Conservation (phyloP, 2,329 filamentous ascomycete genomes). For the Neoarthrinium moseri region DNA sequence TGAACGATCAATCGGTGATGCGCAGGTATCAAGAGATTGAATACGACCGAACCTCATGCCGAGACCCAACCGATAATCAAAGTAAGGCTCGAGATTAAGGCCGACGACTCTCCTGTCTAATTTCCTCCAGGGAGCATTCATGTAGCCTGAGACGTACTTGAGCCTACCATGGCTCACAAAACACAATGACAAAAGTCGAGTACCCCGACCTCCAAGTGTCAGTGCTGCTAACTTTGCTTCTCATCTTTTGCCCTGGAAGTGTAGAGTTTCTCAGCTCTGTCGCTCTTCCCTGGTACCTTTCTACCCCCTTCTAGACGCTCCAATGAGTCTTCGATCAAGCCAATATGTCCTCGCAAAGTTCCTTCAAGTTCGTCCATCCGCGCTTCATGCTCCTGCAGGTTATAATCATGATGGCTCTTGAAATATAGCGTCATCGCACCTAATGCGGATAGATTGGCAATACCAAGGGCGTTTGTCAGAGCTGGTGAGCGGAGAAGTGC, state of each 20-base stretch:
- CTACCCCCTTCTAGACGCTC: neutral
- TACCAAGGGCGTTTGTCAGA: conserved; percentile 1
- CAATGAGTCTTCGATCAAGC: conserved; percentile 3
- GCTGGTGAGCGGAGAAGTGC: conserved; percentile 1
- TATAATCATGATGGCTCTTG: conserved; percentile 6
- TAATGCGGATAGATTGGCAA: conserved; percentile 1
- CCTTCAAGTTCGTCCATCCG: conserved; percentile 6
- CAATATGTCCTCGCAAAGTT: conserved; percentile 3
- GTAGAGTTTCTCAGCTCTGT: neutral
- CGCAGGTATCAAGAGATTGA: too few relatives aligned
- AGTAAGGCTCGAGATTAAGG: too few relatives aligned
- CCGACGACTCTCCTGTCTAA: too few relatives aligned
- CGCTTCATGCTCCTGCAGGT: conserved; percentile 3
- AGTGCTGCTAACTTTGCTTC: neutral
- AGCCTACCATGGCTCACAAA: too few relatives aligned
- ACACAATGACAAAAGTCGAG: neutral
- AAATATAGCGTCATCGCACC: conserved; percentile 2
- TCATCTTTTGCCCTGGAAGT: neutral
- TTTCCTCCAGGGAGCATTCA: too few relatives aligned
- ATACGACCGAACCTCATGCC: too few relatives aligned
- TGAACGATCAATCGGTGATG: too few relatives aligned
- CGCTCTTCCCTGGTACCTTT: neutral
- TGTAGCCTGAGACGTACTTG: too few relatives aligned
- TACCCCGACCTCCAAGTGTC: neutral
- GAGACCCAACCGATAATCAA: too few relatives aligned